Percentiles rank a stretch among this genome's conserved stretches.
phyloP scores from a whole-genome alignment of 257 asterid species.

The Solanum dulcamara region DNA sequence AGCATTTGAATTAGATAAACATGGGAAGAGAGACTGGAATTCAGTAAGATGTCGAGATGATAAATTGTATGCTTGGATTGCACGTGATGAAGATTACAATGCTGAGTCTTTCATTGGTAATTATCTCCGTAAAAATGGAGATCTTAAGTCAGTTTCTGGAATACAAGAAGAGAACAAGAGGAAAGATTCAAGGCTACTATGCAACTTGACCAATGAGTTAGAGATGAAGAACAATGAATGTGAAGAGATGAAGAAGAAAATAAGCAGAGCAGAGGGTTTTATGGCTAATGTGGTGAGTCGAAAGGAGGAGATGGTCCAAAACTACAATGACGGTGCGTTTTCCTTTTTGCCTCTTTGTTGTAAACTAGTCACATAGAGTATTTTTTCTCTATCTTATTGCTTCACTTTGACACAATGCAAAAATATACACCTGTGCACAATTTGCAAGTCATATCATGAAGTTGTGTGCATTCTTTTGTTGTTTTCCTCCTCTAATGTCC shows the following conservation, averaged over 20 bases:
- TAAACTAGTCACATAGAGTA: neutral
- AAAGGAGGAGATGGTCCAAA: constrained; percentile 3
- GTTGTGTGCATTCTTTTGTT: neutral
- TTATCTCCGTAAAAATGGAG: constrained; percentile 48
- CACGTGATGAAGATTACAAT: constrained; percentile 47
- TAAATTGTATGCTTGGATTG: constrained; percentile 41
- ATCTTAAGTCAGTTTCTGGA: constrained; percentile 44
- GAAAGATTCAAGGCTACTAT: constrained; percentile 29
- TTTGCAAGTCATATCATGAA: neutral
- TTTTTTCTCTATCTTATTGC: neutral
- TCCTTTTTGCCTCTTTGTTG: neutral
- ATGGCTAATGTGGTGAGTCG: constrained; percentile 1
- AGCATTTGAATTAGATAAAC: constrained; percentile 29
- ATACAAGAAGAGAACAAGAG: constrained; percentile 40
- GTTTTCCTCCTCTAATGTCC: neutral
- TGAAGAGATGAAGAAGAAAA: constrained; percentile 24
- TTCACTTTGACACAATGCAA: neutral
- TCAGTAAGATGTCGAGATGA: neutral
- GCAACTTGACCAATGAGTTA: constrained; percentile 25
- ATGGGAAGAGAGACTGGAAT: constrained; percentile 30
- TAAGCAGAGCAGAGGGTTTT: neutral
- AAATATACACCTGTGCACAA: neutral
- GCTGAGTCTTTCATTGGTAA: constrained; percentile 30
- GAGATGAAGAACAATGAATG: constrained; percentile 24
- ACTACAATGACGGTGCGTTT: constrained; percentile 8